A percentile compares a stretch with the other conserved stretches of the same genome.
Conservation (phyloP, 306 rosid genomes). For the Neltuma alba region DNA sequence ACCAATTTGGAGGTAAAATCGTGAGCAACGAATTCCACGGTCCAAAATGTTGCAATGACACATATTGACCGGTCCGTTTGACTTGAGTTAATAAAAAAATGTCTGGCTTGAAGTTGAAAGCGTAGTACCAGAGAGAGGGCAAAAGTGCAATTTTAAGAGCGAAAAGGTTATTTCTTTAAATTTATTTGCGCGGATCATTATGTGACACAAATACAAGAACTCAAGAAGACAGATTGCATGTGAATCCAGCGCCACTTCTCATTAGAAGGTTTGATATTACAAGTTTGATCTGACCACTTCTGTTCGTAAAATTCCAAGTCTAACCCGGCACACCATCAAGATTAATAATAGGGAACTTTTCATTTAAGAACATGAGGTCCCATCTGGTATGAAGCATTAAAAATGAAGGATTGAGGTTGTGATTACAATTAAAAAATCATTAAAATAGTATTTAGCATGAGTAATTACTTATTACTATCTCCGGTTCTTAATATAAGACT, state of each 20-base stretch:
- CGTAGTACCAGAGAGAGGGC: not conserved
- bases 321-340: not conserved
- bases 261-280: not conserved
- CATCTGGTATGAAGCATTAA: too few species aligned
- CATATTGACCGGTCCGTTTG: not conserved
- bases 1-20: slow-evolving; percentile 3
- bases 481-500: too few species aligned
- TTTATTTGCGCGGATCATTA: not conserved
- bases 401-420: too few species aligned
- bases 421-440: too few species aligned
- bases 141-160: not conserved
- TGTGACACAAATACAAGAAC: not conserved
- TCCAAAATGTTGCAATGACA: not conserved
- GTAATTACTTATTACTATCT: too few species aligned
- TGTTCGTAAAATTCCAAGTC: not conserved
- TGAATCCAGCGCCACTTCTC: not conserved
- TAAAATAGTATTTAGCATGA: too few species aligned
- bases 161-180: not conserved
- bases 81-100: not conserved
- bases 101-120: not conserved
- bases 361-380: too few species aligned
- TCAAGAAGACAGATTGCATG: not conserved
- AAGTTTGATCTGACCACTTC: not conserved
- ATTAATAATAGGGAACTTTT: not conserved
- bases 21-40: not conserved